Base-by-base conservation (phyloP, 768 basidiomycete genomes). In the Naematelia encephala region DNA sequence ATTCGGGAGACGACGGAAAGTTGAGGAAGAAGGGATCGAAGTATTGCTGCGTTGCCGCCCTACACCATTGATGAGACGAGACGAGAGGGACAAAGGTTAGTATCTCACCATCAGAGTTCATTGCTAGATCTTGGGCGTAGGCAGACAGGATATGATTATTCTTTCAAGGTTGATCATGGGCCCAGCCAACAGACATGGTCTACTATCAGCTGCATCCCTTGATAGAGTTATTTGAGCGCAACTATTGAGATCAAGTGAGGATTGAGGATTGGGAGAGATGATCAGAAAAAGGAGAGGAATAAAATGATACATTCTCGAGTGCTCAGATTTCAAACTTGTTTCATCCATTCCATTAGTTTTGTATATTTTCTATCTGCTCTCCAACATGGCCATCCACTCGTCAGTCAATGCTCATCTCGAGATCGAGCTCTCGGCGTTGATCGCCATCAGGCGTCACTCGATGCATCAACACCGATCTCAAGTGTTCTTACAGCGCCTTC, bases 391-490 rank as follows among this genome's bases (percentile, higher is more conserved):
- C 8, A 39, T 39, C 16, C 69, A 66, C 29, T 13, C 61, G 1
- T 69, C 70, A 5, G 19, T 67, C 34, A 42, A 39, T 10, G 46
- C 62, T 19, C 70, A 69, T 43, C 56, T 64, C 19, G 22, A 44
- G 11, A 65, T 61, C 14, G 68, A 72, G 42, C 44, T 69, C 22
- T 51, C 53, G 2, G 23, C 66, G 10, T 56, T 73, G 3, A 45
- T 54, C 11, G 39, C 54, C 1, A 34, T 73, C 2, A 26, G 51
- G 12, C 51, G 44, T 3, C 55, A 66, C n/a, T 68, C 72, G 5
- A 55, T 47, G 45, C 56, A 57, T 45, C 72, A 74, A 53, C 72
- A 74, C 52, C 61, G 64, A 2, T 50, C 58, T 4, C 67, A 67
- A 39, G 52, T 64, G 16, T 74, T 74, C 59, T 45, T 67, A 4